Evolutionary conservation across 768 basidiomycete genomes (phyloP), one percentile per base, ranked within the genome.

Genomic region (Ramaria sp.): DNA sequence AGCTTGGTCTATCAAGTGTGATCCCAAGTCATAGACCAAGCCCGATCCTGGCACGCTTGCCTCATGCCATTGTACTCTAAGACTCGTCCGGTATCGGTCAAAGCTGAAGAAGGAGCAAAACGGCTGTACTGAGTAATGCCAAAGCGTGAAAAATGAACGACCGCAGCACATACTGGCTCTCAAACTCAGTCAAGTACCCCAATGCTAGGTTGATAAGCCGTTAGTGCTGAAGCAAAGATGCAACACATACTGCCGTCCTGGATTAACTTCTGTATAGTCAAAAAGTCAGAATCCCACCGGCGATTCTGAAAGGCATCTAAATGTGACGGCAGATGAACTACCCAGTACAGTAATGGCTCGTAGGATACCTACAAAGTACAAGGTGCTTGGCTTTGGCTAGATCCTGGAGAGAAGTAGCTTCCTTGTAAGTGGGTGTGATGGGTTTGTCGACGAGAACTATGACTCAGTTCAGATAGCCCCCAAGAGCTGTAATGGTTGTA

Each of bases 61-160:
- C 56, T 91, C 88, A 66, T 91, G 92, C 91, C 90, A 95, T 0
- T 80, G 78, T 12, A 81, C 78, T 60, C 83, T 84, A 30, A 82
- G 64, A 1, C 68, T 71, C 24, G 74, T 73, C 32, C 85, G 78
- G 70, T 79, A 89, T 39, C 89, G 81, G 64, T 89, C 88, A 64
- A 79, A 85, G 64, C 87, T 87, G 52, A 1, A 34, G 43, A 28
- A 44, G n/a, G n/a, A n/a, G 42, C 32, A 24, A 16, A 55, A 13
- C 34, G 7, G 15, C 38, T 18, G 13, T 57, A 16, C 10, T 16
- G 41, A 34, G 8, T 8, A 22, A 41, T 41, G 39, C 6, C 18
- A 41, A n/a, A 2, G 39, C 8, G 18, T 2, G 13, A 41, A 8
- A 7, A 18, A 2, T 7, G 32, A 9, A 12, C 22, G 13, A 28